A percentile compares a stretch with the other conserved stretches of the same genome.
Evolutionary conservation across 495 filamentous ascomycete genomes (phyloP).

Genomic region (Rostrohypoxylon terebratum): DNA sequence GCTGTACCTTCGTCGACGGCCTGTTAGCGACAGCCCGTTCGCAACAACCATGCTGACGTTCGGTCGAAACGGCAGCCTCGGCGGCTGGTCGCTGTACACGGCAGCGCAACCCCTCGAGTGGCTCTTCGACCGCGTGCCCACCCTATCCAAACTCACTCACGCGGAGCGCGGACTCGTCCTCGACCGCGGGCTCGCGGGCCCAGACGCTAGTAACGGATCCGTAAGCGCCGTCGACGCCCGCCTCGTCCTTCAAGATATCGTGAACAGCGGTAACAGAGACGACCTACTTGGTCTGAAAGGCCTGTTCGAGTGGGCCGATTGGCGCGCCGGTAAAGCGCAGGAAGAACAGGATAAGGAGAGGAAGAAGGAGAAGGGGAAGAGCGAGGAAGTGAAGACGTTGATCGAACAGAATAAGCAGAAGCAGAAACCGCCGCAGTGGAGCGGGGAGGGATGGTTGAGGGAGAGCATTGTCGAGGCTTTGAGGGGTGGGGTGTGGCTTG

Average conservation of each 20-base stretch:
- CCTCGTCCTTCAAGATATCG: constrained; percentile 73
- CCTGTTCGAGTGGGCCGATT: constrained; percentile 84
- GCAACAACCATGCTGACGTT: constrained; percentile 77
- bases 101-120: constrained; percentile 71
- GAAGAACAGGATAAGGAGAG: constrained; percentile 36
- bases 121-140: constrained; percentile 70
- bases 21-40: constrained; percentile 77
- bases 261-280: constrained; percentile 72
- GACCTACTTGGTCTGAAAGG: constrained; percentile 78
- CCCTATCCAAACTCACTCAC: constrained; percentile 74
- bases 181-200: constrained; percentile 58
- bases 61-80: constrained; percentile 57
- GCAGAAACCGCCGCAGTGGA: constrained; percentile 33
- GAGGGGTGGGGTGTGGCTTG: constrained; percentile 68
- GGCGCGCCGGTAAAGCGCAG: constrained; percentile 50
- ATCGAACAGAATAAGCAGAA: constrained; percentile 40
- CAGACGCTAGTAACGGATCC: constrained; percentile 60
- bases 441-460: constrained; percentile 62
- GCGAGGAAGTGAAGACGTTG: constrained; percentile 6
- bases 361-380: constrained; percentile 18
- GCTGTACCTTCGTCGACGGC: constrained; percentile 82
- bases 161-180: constrained; percentile 82
- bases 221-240: constrained; percentile 81
- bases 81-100: constrained; percentile 31
- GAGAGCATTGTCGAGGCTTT: constrained; percentile 66